These are phyloP conservation scores for Yamadazyma triangularis DNA, from an alignment of 1,139 yeast species.

Conservation along the genomic window DNA sequence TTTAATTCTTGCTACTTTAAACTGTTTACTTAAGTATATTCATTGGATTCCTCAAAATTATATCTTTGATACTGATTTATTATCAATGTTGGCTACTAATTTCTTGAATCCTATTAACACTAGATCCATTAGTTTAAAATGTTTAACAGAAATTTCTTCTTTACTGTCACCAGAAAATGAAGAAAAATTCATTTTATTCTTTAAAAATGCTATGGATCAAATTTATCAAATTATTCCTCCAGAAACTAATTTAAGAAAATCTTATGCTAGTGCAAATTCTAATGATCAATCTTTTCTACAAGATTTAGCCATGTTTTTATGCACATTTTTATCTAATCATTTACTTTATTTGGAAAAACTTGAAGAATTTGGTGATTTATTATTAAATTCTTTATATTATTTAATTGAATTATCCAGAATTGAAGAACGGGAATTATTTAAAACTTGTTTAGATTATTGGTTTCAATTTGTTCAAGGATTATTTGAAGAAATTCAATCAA, in stretches of 20 bases:
- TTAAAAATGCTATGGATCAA: constrained; percentile 70
- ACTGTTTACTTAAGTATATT: constrained; percentile 76
- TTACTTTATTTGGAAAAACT: constrained; percentile 67
- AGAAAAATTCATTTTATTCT: constrained; percentile 64
- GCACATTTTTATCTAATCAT: constrained; percentile 79
- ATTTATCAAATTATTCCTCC: constrained; percentile 71
- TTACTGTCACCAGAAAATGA: constrained; percentile 62
- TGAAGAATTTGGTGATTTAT: constrained; percentile 52
- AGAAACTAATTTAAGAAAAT: constrained; percentile 64
- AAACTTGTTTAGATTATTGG: constrained; percentile 96
- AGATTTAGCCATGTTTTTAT: constrained; percentile 89
- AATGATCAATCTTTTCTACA: constrained; percentile 91
- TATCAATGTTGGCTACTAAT: constrained; percentile 66
- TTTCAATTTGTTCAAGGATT: constrained; percentile 72
- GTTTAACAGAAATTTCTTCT: constrained; percentile 85
- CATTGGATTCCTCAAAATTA: constrained; percentile 94
- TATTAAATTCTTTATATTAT: constrained; percentile 72
- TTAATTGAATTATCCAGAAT: constrained; percentile 81
- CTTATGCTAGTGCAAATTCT: constrained; percentile 73
- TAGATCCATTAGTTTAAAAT: constrained; percentile 80
- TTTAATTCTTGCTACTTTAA: constrained; percentile 77
- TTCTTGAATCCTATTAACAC: constrained; percentile 78
- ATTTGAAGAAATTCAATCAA: constrained; percentile 78
- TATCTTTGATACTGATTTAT: constrained; percentile 81
- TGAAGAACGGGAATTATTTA: constrained; percentile 93